A percentile compares a stretch with the other conserved stretches of the same genome.
These are phyloP conservation scores for Houttuynia cordata DNA, from an alignment of 164 flowering plant genomes.

Conservation along the genomic window DNA sequence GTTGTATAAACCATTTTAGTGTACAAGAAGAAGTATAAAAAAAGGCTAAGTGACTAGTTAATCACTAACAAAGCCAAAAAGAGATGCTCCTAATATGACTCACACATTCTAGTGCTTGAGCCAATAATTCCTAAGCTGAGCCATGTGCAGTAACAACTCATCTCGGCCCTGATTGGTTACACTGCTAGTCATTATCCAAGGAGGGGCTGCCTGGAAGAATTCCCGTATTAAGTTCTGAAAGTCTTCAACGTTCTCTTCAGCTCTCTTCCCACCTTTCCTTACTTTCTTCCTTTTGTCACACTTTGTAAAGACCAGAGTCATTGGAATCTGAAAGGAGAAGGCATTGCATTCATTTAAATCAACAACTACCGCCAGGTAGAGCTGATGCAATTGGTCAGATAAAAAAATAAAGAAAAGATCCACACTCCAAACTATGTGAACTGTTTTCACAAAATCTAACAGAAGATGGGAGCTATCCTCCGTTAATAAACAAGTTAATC, in stretches of 20 bases:
- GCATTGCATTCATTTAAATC: neutral
- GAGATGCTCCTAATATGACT: too few species aligned
- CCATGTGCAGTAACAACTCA: constrained; percentile 84
- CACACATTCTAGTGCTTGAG: constrained; percentile 48
- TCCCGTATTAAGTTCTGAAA: constrained; percentile 61
- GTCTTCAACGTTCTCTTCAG: constrained; percentile 78
- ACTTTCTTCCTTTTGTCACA: constrained; percentile 95
- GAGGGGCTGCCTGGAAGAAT: constrained; percentile 65
- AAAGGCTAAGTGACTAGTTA: too few species aligned
- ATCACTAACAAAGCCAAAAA: too few species aligned
- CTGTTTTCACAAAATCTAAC: too few species aligned
- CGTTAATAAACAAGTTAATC: too few species aligned
- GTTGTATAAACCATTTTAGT: too few species aligned
- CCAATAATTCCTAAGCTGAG: constrained; percentile 95
- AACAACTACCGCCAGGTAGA: neutral
- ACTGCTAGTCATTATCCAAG: constrained; percentile 98
- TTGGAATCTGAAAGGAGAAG: constrained; percentile 55
- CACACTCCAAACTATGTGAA: neutral
- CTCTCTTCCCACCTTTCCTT: constrained; percentile 71
- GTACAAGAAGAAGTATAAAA: too few species aligned
- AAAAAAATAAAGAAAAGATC: neutral
- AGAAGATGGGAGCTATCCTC: too few species aligned
- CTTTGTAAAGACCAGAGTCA: constrained; percentile 90
- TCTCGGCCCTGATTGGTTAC: constrained; percentile 87
- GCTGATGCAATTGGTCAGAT: neutral